These are phyloP conservation scores for Phytophthora pini DNA, from an alignment of 352 stramenopile species.

Conservation along the genomic window DNA sequence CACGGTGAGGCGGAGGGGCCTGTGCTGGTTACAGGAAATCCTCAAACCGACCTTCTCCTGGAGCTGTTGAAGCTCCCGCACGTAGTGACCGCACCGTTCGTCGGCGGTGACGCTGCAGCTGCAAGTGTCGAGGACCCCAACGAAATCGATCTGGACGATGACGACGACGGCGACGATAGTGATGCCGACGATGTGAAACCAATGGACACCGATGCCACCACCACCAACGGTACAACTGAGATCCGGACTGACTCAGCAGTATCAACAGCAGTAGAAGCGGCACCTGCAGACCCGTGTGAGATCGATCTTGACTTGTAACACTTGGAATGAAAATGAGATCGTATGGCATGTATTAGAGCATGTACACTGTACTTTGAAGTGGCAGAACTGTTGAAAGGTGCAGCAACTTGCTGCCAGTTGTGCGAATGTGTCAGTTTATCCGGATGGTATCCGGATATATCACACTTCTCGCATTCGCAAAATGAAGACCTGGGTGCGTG, in stretches of 20 bases:
- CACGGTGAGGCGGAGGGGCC: slow-evolving; percentile 55
- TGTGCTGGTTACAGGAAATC: slow-evolving; percentile 81
- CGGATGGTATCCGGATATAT: neutral
- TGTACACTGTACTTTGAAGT: too few relatives aligned
- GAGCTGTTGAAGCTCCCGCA: slow-evolving; percentile 94
- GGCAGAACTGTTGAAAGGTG: too few relatives aligned
- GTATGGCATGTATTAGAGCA: too few relatives aligned
- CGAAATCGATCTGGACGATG: slow-evolving; percentile 62
- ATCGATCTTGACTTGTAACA: slow-evolving; percentile 45
- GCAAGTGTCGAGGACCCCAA: slow-evolving; percentile 54
- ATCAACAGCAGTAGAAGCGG: slow-evolving; percentile 17
- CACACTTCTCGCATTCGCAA: neutral
- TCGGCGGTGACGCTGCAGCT: slow-evolving; percentile 10
- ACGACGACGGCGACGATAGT: slow-evolving; percentile 38
- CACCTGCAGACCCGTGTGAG: slow-evolving; percentile 38
- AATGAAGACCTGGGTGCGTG: slow-evolving; percentile 86
- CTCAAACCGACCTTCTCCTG: slow-evolving; percentile 95
- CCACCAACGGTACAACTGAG: slow-evolving; percentile 2
- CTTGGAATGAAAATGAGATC: neutral
- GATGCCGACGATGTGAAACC: slow-evolving; percentile 8
- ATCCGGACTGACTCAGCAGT: neutral
- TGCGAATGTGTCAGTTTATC: neutral
- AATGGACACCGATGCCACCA: slow-evolving; percentile 23
- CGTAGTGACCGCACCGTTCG: slow-evolving; percentile 93
- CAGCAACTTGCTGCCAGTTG: too few relatives aligned